Evolutionary conservation across 1,284 basidiomycete genomes (phyloP).

Genomic region (Dichomitus squalens): DNA sequence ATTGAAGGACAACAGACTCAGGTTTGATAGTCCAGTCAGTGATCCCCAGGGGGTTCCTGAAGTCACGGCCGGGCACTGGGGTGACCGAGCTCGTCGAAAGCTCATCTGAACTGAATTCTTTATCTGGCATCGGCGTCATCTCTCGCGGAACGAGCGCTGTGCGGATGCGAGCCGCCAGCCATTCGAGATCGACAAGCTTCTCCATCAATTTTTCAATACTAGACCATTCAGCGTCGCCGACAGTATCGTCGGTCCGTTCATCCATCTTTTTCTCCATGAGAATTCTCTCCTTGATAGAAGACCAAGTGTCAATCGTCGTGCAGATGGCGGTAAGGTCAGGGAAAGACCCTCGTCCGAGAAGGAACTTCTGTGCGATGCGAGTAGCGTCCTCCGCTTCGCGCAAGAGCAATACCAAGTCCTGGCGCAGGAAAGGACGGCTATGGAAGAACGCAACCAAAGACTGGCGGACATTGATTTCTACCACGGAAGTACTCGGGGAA

Average conservation of each 20-base stretch:
- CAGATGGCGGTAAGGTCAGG: slow-evolving; percentile 69
- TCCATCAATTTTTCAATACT: slow-evolving; percentile 58
- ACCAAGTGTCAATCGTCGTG: slow-evolving; percentile 63
- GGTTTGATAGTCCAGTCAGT: slow-evolving; percentile 68
- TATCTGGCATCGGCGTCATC: slow-evolving; percentile 9
- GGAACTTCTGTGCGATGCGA: slow-evolving; percentile 81
- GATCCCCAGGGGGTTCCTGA: slow-evolving; percentile 21
- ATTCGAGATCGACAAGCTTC: slow-evolving; percentile 56
- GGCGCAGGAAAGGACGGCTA: slow-evolving; percentile 62
- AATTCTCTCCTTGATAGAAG: slow-evolving; percentile 49
- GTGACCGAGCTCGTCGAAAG: not conserved
- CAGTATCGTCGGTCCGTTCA: slow-evolving; percentile 35
- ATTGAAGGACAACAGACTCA: slow-evolving; percentile 48
- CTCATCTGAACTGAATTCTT: slow-evolving; percentile 21
- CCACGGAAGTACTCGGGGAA: slow-evolving; percentile 82
- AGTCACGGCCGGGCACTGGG: slow-evolving; percentile 20
- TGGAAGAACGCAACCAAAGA: slow-evolving; percentile 81
- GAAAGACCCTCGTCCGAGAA: slow-evolving; percentile 68
- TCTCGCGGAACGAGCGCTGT: slow-evolving; percentile 48
- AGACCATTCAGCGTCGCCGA: slow-evolving; percentile 50
- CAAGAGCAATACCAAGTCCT: slow-evolving; percentile 66
- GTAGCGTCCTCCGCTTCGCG: slow-evolving; percentile 70
- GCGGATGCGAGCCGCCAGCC: slow-evolving; percentile 63
- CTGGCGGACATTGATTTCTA: slow-evolving; percentile 76
- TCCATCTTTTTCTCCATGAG: slow-evolving; percentile 60